These are phyloP conservation scores for Niebla homalea DNA, from an alignment of 495 filamentous ascomycete genomes.

Conservation along the genomic window DNA sequence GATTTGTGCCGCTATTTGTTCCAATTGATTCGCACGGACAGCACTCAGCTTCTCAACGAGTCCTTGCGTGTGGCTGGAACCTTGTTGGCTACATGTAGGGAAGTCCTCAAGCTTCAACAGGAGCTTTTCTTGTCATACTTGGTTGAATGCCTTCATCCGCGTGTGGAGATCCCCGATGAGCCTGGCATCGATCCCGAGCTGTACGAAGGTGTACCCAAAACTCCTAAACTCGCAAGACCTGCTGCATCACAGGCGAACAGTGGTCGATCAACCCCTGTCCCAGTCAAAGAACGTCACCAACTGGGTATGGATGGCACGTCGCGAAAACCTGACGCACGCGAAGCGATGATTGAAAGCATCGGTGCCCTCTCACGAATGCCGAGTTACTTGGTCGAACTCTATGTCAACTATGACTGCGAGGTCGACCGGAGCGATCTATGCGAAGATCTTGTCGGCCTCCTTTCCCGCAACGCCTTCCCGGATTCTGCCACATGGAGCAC, in stretches of 20 bases:
- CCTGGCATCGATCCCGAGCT: conserved; percentile 79
- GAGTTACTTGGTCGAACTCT: conserved; percentile 86
- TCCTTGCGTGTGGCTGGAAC: conserved; percentile 87
- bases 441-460: conserved; percentile 83
- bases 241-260: conserved; percentile 64
- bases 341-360: conserved; percentile 97
- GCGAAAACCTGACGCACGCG: conserved; percentile 82
- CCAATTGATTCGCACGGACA: conserved; percentile 91
- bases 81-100: conserved; percentile 75
- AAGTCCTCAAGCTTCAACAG: conserved; percentile 92
- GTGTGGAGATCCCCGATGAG: conserved; percentile 82
- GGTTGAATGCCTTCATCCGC: conserved; percentile 83
- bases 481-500: conserved; percentile 99
- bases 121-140: conserved; percentile 93
- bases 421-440: conserved; percentile 85
- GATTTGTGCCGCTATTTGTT: conserved; percentile 90
- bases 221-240: conserved; percentile 73
- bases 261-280: conserved; percentile 81
- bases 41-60: conserved; percentile 81
- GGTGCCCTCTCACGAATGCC: conserved; percentile 84
- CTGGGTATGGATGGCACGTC: conserved; percentile 87
- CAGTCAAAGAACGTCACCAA: conserved; percentile 85
- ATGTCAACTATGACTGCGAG: conserved; percentile 97
- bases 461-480: conserved; percentile 88
- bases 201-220: conserved; percentile 86